Evolutionary conservation across 2,329 filamentous ascomycete species (phyloP).

Genomic region (Colletotrichum sojae): DNA sequence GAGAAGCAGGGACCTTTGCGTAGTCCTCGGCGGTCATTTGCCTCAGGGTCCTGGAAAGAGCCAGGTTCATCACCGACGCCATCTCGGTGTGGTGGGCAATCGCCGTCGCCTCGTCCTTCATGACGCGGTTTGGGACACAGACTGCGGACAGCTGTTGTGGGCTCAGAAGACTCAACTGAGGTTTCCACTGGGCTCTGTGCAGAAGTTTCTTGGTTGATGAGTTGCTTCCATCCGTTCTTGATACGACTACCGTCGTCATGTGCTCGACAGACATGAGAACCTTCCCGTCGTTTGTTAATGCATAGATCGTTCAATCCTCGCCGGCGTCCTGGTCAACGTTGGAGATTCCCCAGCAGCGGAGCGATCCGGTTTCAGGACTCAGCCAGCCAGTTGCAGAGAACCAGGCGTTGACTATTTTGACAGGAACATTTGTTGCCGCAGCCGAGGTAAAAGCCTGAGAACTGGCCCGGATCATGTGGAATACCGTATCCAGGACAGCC

Average conservation of each 20-base stretch:
- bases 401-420: conserved; percentile 50
- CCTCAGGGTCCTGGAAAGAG: background rate
- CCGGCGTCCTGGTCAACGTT: conserved; percentile 40
- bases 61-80: background rate
- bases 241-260: conserved; percentile 46
- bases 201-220: conserved; percentile 47
- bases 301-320: conserved; percentile 49
- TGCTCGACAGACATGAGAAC: conserved; percentile 47
- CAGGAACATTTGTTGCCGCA: conserved; percentile 47
- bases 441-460: conserved; percentile 31
- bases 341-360: conserved; percentile 46
- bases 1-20: conserved; percentile 37
- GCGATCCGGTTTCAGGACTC: conserved; percentile 43
- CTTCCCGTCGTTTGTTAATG: conserved; percentile 48
- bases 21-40: background rate
- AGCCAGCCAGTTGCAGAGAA: conserved; percentile 51
- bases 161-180: conserved; percentile 53
- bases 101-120: conserved; percentile 44
- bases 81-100: conserved; percentile 35
- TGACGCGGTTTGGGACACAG: conserved; percentile 43
- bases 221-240: conserved; percentile 19
- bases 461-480: conserved; percentile 50
- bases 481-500: conserved; percentile 49
- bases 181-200: conserved; percentile 54
- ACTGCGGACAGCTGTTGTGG: conserved; percentile 45